Base-by-base conservation (phyloP, 2,329 filamentous ascomycete species). In the Graphilbum ipis-grandicollis region DNA sequence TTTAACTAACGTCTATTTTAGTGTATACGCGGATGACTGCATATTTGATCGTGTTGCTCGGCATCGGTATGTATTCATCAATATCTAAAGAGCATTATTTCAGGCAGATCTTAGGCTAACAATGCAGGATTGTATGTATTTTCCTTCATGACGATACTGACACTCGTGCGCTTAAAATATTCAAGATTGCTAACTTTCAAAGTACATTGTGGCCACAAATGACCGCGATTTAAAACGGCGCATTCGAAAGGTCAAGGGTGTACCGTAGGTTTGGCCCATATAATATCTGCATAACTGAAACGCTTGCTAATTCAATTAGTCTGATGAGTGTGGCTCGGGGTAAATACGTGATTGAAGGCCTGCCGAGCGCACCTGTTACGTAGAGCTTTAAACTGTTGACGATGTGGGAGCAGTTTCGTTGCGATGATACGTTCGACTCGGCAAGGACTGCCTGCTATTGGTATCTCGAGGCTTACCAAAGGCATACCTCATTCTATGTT, bases 311-410 rank as follows among this genome's bases (percentile, higher is more conserved):
- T n/a, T 10, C 19, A 22, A 9, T 18, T 21, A 19, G 43, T 19
- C 73, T 82, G 47, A 68, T 93, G 65, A 84, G 76, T 50, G 83
- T 90, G 21, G 81, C 79, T 6, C 71, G 82, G 50, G 84, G 82
- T 33, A 94, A 94, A 58, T 96, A 94, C 57, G 78, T 88, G 34
- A 90, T 98, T 50, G 90, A 96, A 65, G 73, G 86, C 49, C 58
- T 94, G 43, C 86, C 86, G 5, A 81, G 85, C 56, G 83, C 82
- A 28, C 81, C 82, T 25, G 77, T 28, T 5, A 13, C 26, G 5
- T 28, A 23, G 21, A 10, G 6, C 21, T 23, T 23, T 23, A n/a
- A n/a, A n/a, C n/a, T n/a, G n/a, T n/a, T n/a, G n/a, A n/a, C n/a
- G n/a, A n/a, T n/a, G n/a, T n/a, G n/a, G n/a, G n/a, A n/a, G n/a